These are phyloP conservation scores for Lactifluus piperatus DNA, from an alignment of 768 basidiomycete species.

Conservation along the genomic window DNA sequence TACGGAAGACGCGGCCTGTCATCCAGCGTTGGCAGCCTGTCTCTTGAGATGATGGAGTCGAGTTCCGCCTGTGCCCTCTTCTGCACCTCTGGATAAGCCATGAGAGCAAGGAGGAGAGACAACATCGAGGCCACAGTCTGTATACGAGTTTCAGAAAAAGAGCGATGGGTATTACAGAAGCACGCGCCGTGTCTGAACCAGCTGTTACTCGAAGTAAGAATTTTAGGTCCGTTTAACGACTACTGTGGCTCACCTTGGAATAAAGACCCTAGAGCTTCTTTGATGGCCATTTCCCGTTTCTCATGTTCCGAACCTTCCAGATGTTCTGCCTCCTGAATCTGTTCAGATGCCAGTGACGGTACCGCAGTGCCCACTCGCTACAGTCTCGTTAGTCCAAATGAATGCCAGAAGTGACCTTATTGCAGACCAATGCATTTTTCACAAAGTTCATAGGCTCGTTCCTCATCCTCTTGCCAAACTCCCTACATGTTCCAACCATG, in stretches of 20 bases:
- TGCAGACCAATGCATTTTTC: not conserved
- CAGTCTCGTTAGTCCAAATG: not conserved
- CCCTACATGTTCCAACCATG: not conserved
- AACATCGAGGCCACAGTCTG: not conserved
- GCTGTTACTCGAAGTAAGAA: not conserved
- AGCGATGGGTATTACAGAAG: not conserved
- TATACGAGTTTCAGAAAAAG: not conserved
- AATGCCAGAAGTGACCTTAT: not conserved
- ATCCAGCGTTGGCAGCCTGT: slow-evolving; percentile 6
- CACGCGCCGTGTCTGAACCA: not conserved
- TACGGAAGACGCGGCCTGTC: slow-evolving; percentile 7
- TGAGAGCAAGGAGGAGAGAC: not conserved
- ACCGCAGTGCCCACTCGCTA: not conserved
- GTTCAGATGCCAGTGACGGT: not conserved
- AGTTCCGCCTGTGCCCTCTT: slow-evolving; percentile 10
- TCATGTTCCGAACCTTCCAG: not conserved
- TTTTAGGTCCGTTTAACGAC: too few relatives aligned
- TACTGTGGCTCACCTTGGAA: not conserved
- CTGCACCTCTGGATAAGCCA: slow-evolving; percentile 7
- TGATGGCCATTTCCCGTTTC: not conserved
- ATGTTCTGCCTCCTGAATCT: not conserved
- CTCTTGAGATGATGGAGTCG: slow-evolving; percentile 2
- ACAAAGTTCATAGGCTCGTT: slow-evolving; percentile 6
- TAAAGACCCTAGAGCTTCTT: not conserved
- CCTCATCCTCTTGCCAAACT: not conserved